phyloP scores from a whole-genome alignment of 2,329 filamentous ascomycete species.

The Calonectria henricotiae region DNA sequence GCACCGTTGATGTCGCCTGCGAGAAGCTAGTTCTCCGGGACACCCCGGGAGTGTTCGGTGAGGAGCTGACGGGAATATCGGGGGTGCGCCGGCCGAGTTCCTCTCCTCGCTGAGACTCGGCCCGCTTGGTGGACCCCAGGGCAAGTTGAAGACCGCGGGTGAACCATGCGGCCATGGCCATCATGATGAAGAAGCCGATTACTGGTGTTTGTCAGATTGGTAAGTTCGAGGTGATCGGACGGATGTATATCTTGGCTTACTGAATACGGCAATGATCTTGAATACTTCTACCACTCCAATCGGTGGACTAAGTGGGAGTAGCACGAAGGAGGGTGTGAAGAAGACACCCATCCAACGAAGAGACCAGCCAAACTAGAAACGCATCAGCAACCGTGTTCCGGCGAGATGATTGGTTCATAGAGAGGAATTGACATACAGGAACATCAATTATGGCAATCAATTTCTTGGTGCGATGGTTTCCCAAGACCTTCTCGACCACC shows the following conservation, averaged over 20 bases:
- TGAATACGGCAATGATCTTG: constrained; percentile 74
- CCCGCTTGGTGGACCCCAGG: constrained; percentile 68
- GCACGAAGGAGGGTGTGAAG: constrained; percentile 74
- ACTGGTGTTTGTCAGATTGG: constrained; percentile 57
- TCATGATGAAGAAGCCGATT: constrained; percentile 70
- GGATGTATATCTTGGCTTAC: constrained; percentile 57
- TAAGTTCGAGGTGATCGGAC: not conserved
- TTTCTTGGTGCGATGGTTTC: constrained; percentile 65
- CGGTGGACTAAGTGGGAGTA: constrained; percentile 71
- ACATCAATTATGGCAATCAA: constrained; percentile 69
- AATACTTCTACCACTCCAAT: constrained; percentile 71
- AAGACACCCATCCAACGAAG: constrained; percentile 73
- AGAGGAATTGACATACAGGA: constrained; percentile 61
- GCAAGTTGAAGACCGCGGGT: constrained; percentile 69
- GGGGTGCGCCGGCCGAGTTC: constrained; percentile 61
- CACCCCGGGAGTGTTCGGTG: constrained; percentile 50
- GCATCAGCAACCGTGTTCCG: constrained; percentile 12
- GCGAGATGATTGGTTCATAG: not conserved
- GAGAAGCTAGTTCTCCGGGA: constrained; percentile 50
- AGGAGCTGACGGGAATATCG: constrained; percentile 63
- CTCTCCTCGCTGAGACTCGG: constrained; percentile 67
- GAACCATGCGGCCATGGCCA: constrained; percentile 69
- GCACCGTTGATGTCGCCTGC: constrained; percentile 48
- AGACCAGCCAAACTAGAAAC: constrained; percentile 69
- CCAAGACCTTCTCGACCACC: constrained; percentile 64